Evolutionary conservation across 2,329 filamentous ascomycete species (phyloP), one percentile per base, ranked within the genome.

Genomic region (Beauveria sp.): DNA sequence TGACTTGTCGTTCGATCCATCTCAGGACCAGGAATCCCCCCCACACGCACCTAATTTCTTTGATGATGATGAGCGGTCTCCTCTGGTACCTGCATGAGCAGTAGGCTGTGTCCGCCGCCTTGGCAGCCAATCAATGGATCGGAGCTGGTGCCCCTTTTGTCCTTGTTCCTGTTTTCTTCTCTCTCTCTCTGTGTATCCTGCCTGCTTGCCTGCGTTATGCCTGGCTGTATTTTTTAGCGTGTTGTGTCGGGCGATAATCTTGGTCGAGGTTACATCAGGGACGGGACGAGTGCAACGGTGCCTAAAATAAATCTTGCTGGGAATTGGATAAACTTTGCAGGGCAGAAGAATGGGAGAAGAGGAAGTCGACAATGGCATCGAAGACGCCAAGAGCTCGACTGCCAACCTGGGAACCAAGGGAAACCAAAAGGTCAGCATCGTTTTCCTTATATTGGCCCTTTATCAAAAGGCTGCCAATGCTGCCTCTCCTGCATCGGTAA

Each of bases 31-130:
- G n/a, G 1, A 42, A 30, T 5, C 30, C 34, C 30, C 51, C 38
- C 52, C 52, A 55, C 52, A 56, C 58, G 34, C 58, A 61, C 58
- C 58, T 61, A 34, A 61, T 61, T 61, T 61, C 58, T 55, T 61
- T 61, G 51, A 61, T 61, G 51, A 56, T 46, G 58, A 56, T 61
- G 50, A 24, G 58, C 47, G 24, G n/a, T 43, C 6, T 28, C n/a
- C 16, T 22, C 28, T 53, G 58, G 58, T 60, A 60, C 58, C 58
- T 60, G 58, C 58, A 60, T 60, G 42, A 53, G 47, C 40, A 54
- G 58, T 54, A 28, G 58, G 49, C 42, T 47, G 26, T 40, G 47
- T 26, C 28, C n/a, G 20, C 4, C 7, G 14, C 45, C 56, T 18
- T 30, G 22, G 46, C 34, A 20, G n/a, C 58, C 58, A 60, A 60